Evolutionary conservation across 2,329 filamentous ascomycete species (phyloP).

Genomic region (Aspergillus flavus): DNA sequence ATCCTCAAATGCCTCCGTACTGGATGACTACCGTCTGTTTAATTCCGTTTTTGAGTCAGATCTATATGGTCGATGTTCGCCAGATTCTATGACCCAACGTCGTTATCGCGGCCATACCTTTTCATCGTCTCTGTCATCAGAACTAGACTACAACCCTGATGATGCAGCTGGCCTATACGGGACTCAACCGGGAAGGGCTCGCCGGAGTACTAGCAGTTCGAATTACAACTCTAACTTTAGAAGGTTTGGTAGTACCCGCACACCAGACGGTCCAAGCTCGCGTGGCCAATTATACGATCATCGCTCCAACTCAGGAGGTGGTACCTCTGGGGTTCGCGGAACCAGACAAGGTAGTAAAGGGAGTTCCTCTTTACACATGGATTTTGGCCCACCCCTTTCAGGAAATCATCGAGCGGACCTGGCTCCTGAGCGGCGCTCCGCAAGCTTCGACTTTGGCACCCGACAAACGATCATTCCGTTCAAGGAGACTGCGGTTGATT

Average conservation of each 20-base stretch:
- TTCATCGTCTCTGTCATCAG: conserved; percentile 62
- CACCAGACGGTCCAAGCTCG: conserved; percentile 41
- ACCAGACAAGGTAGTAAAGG: conserved; percentile 70
- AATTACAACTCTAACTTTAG: conserved; percentile 65
- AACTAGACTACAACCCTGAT: conserved; percentile 51
- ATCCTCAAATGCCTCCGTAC: conserved; percentile 37
- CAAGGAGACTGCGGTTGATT: conserved; percentile 21
- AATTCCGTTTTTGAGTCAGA: conserved; percentile 47
- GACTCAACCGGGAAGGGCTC: conserved; percentile 50
- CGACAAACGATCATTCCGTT: conserved; percentile 34
- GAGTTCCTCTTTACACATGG: conserved; percentile 76
- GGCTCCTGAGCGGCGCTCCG: conserved; percentile 41
- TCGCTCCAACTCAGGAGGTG: conserved; percentile 26
- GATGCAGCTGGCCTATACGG: conserved; percentile 45
- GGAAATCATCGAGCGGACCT: conserved; percentile 33
- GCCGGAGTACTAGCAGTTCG: conserved; percentile 79
- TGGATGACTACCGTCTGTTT: conserved; percentile 42
- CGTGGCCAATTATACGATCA: conserved; percentile 41
- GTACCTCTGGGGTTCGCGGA: conserved; percentile 28
- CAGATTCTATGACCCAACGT: conserved; percentile 33
- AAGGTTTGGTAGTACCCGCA: conserved; percentile 65
- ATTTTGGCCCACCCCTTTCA: conserved; percentile 59
- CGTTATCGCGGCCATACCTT: conserved; percentile 62
- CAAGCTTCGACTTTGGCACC: conserved; percentile 49
- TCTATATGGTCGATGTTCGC: conserved; percentile 32